Conservation (phyloP, 192 early-diverging fungal genomes). For the Entomortierella lignicola region DNA sequence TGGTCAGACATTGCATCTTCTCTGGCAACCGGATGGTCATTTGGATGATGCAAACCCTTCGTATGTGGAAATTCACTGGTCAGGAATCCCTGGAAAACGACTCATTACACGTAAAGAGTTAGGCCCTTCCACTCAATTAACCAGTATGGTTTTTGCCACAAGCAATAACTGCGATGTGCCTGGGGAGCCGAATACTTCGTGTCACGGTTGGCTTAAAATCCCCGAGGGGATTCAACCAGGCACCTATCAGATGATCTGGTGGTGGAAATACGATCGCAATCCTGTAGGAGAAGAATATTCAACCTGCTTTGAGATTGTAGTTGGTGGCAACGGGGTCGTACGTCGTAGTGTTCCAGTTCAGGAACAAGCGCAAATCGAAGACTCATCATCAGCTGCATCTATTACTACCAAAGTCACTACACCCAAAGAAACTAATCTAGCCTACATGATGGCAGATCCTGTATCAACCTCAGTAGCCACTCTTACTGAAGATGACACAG, state of each 20-base stretch:
- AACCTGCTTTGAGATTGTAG: constrained; percentile 49
- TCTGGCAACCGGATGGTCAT: constrained; percentile 50
- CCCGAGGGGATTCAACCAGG: constrained; percentile 30
- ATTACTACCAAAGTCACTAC: not conserved
- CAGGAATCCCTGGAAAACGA: constrained; percentile 19
- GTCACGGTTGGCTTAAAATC: constrained; percentile 27
- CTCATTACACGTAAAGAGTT: constrained; percentile 21
- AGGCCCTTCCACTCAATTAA: constrained; percentile 12
- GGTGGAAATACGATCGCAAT: constrained; percentile 54
- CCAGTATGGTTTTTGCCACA: constrained; percentile 32
- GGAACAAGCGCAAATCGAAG: not conserved
- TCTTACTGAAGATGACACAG: not conserved
- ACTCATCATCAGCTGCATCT: not conserved
- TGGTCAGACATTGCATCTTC: constrained; percentile 23
- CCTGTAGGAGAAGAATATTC: constrained; percentile 51
- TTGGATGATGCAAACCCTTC: constrained; percentile 29
- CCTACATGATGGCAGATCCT: constrained; percentile 11
- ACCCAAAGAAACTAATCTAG: not conserved
- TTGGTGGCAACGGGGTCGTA: not conserved
- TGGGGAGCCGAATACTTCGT: constrained; percentile 45
- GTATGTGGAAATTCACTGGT: constrained; percentile 34
- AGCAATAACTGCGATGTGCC: constrained; percentile 36
- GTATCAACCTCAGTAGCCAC: not conserved
- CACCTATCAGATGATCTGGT: constrained; percentile 38
- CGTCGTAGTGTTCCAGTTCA: not conserved